Evolutionary conservation across 768 basidiomycete genomes (phyloP).

Genomic region (Epithele typhae): DNA sequence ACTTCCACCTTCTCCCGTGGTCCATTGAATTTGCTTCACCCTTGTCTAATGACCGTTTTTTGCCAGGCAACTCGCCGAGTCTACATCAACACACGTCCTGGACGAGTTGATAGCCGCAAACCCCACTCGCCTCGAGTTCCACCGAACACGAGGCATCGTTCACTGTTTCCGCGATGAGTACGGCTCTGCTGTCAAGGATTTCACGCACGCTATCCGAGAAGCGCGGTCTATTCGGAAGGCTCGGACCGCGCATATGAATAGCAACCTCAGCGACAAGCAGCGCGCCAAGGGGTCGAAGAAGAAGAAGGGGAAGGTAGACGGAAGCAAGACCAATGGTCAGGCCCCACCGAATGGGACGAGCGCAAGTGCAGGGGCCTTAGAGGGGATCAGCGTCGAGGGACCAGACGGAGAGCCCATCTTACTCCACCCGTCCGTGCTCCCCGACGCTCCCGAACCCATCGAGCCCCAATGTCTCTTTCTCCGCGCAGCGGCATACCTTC

Average conservation of each 20-base stretch:
- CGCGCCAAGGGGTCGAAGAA: conserved; percentile 47
- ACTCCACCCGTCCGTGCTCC: conserved; percentile 69
- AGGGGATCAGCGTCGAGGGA: conserved; percentile 38
- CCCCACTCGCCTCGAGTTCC: conserved; percentile 81
- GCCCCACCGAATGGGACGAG: conserved; percentile 68
- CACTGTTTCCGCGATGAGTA: conserved; percentile 88
- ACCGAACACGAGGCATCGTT: conserved; percentile 86
- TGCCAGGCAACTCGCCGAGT: conserved; percentile 77
- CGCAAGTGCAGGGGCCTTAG: conserved; percentile 28
- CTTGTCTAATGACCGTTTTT: conserved; percentile 18
- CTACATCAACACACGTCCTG: conserved; percentile 70
- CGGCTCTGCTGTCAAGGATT: conserved; percentile 67
- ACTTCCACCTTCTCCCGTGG: too few species aligned
- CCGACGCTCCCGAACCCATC: conserved; percentile 81
- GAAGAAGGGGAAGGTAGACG: conserved; percentile 43
- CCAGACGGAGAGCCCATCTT: conserved; percentile 46
- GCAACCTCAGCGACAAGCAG: conserved; percentile 32
- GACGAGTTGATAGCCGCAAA: conserved; percentile 72
- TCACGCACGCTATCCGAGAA: conserved; percentile 77
- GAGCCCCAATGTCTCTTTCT: conserved; percentile 83
- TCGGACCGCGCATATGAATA: conserved; percentile 47
- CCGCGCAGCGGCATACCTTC: conserved; percentile 78
- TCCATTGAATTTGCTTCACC: conserved; percentile 3
- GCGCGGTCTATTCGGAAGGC: conserved; percentile 68
- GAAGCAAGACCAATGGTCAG: conserved; percentile 50